These are phyloP conservation scores for Tolypocladium album DNA, from an alignment of 2,329 filamentous ascomycete genomes.

Conservation along the genomic window DNA sequence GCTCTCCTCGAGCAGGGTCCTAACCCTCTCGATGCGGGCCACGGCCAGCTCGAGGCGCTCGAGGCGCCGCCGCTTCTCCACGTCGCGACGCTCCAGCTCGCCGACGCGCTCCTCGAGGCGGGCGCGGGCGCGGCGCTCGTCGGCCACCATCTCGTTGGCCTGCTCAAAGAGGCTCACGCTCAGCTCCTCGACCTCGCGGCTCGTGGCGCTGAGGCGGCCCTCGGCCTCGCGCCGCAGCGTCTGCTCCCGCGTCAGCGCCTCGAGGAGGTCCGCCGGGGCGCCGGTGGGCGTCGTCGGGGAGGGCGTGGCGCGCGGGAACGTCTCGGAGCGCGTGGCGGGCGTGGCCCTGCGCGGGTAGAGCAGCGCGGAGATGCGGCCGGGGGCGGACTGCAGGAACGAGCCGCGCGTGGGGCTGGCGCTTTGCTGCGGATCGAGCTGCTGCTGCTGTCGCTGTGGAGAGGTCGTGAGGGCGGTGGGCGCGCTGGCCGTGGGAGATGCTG, in stretches of 20 bases:
- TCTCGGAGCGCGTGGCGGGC: slow-evolving; percentile 9
- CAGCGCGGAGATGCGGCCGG: slow-evolving; percentile 33
- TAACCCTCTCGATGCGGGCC: slow-evolving; percentile 59
- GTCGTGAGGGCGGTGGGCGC: slow-evolving; percentile 10
- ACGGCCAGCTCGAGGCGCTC: slow-evolving; percentile 64
- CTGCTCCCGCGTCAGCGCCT: slow-evolving; percentile 56
- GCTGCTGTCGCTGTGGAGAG: slow-evolving; percentile 2
- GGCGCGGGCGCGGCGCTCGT: slow-evolving; percentile 60
- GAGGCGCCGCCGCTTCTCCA: slow-evolving; percentile 56
- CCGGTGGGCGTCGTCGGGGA: not conserved
- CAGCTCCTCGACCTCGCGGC: slow-evolving; percentile 68
- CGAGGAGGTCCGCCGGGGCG: slow-evolving; percentile 40
- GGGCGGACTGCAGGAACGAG: slow-evolving; percentile 35
- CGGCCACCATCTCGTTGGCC: slow-evolving; percentile 80
- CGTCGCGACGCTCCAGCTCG: slow-evolving; percentile 58
- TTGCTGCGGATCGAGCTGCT: slow-evolving; percentile 4
- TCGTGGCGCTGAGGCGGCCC: slow-evolving; percentile 53
- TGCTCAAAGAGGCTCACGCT: slow-evolving; percentile 67
- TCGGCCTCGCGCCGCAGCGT: slow-evolving; percentile 58
- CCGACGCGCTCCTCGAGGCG: slow-evolving; percentile 60
- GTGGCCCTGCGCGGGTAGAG: slow-evolving; percentile 34
- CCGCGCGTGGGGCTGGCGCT: slow-evolving; percentile 21
- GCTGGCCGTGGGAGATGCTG: slow-evolving; percentile 9
- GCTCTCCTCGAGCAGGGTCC: slow-evolving; percentile 41
- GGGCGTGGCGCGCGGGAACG: slow-evolving; percentile 1